Base-by-base conservation (phyloP, 1,139 yeast genomes). In the Candida smagusa region DNA sequence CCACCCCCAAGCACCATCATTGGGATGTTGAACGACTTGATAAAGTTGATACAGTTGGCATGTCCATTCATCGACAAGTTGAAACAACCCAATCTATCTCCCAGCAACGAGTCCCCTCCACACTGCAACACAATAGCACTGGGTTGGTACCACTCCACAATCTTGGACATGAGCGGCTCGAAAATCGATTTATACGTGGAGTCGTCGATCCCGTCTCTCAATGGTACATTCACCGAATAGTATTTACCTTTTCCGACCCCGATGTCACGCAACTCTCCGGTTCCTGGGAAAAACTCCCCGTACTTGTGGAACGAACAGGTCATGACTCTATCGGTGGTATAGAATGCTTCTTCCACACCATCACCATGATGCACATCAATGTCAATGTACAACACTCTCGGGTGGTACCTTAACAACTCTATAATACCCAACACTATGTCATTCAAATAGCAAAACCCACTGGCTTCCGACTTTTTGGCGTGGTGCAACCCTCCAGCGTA, bases 291-390 rank as follows among this genome's bases (percentile, higher is more conserved):
- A 59, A 87, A 89, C 61, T 89, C 96, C 29, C 97, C 97, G 58
- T 88, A 92, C 59, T 92, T 92, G 67, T 92, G 98, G 72, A 92
- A 92, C 6, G 96, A 87, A 54, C 95, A 87, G 0, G 97, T 92
- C 97, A 92, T 89, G 36, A 92, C 98, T 48, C 97, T 71, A 61
- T 92, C 97, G 4, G 97, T 89, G 8, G 96, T 82, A 62, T 90
- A 92, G 56, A 92, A 92, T 0, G 97, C 97, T 61, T 92, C 97
- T 62, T 92, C 97, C 23, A 92, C 98, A 46, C 97, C 98, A 62
- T 92, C 98, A 41, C 98, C 98, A 56, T 92, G 98, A 59, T 92
- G 98, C 16, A 92, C 88, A 61, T 92, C 98, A 46, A 89, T 92
- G 59, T 92, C 98, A 46, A 92, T 84, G 59, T 92, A 92, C 49